Evolutionary conservation across 2,329 filamentous ascomycete species (phyloP).

Genomic region (Cercospora sojina): DNA sequence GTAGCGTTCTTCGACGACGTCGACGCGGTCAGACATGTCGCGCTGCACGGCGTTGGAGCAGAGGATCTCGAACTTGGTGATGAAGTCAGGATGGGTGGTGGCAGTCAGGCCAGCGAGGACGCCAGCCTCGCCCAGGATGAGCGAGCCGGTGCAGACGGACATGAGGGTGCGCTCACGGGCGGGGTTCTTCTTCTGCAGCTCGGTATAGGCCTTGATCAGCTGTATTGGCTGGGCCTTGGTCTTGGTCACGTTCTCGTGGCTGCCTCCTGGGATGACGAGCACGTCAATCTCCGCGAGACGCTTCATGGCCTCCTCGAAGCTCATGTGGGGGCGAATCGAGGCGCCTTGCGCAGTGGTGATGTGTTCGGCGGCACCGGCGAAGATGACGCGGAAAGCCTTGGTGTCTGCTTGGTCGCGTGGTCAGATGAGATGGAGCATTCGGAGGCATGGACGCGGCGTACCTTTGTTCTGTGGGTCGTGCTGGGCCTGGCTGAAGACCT

Average conservation of each 20-base stretch:
- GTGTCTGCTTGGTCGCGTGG: slow-evolving; percentile 40
- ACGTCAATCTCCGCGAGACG: slow-evolving; percentile 74
- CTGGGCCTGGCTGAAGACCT: slow-evolving; percentile 56
- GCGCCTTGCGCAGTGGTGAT: slow-evolving; percentile 62
- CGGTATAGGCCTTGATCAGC: slow-evolving; percentile 73
- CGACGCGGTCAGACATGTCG: slow-evolving; percentile 72
- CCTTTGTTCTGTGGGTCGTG: slow-evolving; percentile 54
- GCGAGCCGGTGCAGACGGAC: slow-evolving; percentile 74
- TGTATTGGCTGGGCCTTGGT: slow-evolving; percentile 65
- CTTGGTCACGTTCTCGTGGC: slow-evolving; percentile 63
- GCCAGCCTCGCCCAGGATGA: slow-evolving; percentile 73
- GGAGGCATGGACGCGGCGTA: not conserved
- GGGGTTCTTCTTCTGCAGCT: slow-evolving; percentile 77
- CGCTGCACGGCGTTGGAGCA: slow-evolving; percentile 71
- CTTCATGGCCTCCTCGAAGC: slow-evolving; percentile 75
- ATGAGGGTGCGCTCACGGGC: slow-evolving; percentile 77
- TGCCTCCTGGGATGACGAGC: slow-evolving; percentile 73
- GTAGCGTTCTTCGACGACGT: slow-evolving; percentile 80
- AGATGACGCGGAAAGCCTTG: slow-evolving; percentile 56
- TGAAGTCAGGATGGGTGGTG: slow-evolving; percentile 77
- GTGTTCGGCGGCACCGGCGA: slow-evolving; percentile 48
- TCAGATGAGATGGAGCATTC: slow-evolving; percentile 2
- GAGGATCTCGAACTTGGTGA: slow-evolving; percentile 77
- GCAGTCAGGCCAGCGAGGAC: slow-evolving; percentile 76
- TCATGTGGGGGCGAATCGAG: slow-evolving; percentile 70